Conservation (phyloP, 225 moss, liverwort and hornwort species). For the Sphagnum tenellum region DNA sequence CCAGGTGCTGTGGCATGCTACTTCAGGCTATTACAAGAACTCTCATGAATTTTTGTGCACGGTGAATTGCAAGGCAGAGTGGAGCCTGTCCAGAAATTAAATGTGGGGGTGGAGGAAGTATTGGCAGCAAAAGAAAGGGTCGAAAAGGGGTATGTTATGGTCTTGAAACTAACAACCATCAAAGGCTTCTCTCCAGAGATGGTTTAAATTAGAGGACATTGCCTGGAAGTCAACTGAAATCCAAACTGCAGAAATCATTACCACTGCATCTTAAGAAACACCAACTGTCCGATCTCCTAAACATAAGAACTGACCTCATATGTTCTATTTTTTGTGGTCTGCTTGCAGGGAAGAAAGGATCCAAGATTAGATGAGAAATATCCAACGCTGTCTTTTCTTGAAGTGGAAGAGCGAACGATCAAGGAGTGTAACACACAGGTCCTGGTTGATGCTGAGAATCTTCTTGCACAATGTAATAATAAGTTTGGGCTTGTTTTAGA, state of each 20-base stretch:
- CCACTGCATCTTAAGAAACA: too few species aligned
- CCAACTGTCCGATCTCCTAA: too few species aligned
- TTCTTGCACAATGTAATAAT: conserved; percentile 60
- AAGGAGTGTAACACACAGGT: conserved; percentile 50
- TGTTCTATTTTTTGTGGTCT: not conserved
- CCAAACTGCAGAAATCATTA: too few species aligned
- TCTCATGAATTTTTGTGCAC: too few species aligned
- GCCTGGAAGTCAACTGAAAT: too few species aligned
- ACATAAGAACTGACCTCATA: too few species aligned
- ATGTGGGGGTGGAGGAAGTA: conserved; percentile 30
- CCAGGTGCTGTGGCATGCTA: too few species aligned
- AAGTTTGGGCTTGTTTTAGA: conserved; percentile 79
- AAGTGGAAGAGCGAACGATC: conserved; percentile 36
- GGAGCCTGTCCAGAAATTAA: conserved; percentile 12
- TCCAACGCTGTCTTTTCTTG: conserved; percentile 36
- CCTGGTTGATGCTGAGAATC: conserved; percentile 59
- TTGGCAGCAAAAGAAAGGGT: conserved; percentile 49
- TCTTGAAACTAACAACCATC: too few species aligned
- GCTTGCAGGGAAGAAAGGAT: conserved; percentile 32
- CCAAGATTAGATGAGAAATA: conserved; percentile 26
- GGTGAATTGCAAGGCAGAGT: conserved; percentile 5
- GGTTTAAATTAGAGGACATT: too few species aligned
- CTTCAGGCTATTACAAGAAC: too few species aligned
- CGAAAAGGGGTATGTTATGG: conserved; percentile 32
- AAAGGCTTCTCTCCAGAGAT: too few species aligned